phyloP scores from a whole-genome alignment of 306 rosid genomes.

The Parietaria judaica region DNA sequence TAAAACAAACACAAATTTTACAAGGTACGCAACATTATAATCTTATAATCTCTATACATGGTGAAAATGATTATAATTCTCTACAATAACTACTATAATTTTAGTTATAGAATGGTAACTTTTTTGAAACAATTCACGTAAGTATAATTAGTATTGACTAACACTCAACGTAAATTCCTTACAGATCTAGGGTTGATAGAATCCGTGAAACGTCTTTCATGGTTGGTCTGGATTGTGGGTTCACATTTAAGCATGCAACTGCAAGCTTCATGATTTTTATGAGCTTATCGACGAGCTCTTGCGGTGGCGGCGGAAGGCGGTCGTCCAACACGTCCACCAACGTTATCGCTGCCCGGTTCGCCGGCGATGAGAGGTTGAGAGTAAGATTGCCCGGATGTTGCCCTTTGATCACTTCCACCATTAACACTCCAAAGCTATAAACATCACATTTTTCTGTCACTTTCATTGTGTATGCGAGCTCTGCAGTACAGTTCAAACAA shows the following conservation, averaged over 20 bases:
- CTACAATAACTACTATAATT: too few relatives aligned
- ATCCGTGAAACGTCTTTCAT: constrained; percentile 23
- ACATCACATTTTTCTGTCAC: constrained; percentile 35
- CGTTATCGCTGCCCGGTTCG: constrained; percentile 1
- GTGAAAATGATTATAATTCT: too few relatives aligned
- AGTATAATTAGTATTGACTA: too few relatives aligned
- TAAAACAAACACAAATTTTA: too few relatives aligned
- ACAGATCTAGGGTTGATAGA: constrained; percentile 11
- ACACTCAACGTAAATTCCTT: too few relatives aligned
- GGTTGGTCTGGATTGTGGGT: constrained; percentile 24
- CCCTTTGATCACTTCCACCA: constrained; percentile 25
- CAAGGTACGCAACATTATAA: too few relatives aligned
- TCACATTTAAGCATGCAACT: constrained; percentile 24
- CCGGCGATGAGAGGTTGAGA: constrained; percentile 9
- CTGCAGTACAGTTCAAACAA: constrained; percentile 10
- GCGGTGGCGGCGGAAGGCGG: constrained; percentile 21
- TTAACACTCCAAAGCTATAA: constrained; percentile 33
- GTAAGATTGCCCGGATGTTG: constrained; percentile 23
- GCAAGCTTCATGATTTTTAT: constrained; percentile 17
- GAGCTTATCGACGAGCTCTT: constrained; percentile 15
- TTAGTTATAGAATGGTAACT: too few relatives aligned
- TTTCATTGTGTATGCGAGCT: constrained; percentile 35
- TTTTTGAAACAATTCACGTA: too few relatives aligned
- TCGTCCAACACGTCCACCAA: constrained; percentile 24
- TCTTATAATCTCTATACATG: too few relatives aligned